Percentiles rank a stretch among this genome's conserved stretches.
These are phyloP conservation scores for Solanum appendiculatum DNA, from an alignment of 257 asterid species.

Conservation along the genomic window DNA sequence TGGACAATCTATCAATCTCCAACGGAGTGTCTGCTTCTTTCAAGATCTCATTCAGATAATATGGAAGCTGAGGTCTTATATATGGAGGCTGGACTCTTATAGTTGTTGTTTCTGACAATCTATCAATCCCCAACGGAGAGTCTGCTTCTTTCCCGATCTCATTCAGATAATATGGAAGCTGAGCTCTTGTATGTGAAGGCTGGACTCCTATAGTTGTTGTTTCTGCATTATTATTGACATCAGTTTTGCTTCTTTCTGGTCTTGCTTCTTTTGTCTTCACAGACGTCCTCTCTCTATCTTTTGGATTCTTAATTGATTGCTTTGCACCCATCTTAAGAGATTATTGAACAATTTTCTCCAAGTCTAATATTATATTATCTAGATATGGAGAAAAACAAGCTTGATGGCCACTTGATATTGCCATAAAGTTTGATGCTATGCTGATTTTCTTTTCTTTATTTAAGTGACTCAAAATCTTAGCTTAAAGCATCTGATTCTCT, in stretches of 20 bases:
- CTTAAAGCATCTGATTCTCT: background rate
- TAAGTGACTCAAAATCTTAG: background rate
- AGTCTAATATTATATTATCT: background rate
- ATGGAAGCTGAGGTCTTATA: background rate
- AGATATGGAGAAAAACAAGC: background rate
- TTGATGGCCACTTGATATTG: background rate
- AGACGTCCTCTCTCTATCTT: background rate
- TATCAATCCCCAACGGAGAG: constrained; percentile 14
- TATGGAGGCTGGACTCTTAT: constrained; percentile 27
- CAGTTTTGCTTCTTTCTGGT: background rate
- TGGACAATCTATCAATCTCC: constrained; percentile 29
- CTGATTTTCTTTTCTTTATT: background rate
- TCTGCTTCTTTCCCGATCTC: constrained; percentile 50
- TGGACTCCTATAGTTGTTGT: background rate
- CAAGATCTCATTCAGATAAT: constrained; percentile 30
- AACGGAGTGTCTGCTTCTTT: constrained; percentile 35
- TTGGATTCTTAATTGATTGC: constrained; percentile 12
- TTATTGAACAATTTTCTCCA: background rate
- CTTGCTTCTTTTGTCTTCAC: constrained; percentile 5
- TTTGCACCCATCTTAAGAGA: constrained; percentile 2
- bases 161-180: constrained; percentile 12
- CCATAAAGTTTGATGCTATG: background rate
- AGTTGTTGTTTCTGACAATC: constrained; percentile 21
- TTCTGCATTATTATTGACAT: constrained; percentile 6
- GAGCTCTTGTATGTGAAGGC: constrained; percentile 23